Conservation (phyloP, 2,329 filamentous ascomycete species). For the Pseudocercospora vitis region DNA sequence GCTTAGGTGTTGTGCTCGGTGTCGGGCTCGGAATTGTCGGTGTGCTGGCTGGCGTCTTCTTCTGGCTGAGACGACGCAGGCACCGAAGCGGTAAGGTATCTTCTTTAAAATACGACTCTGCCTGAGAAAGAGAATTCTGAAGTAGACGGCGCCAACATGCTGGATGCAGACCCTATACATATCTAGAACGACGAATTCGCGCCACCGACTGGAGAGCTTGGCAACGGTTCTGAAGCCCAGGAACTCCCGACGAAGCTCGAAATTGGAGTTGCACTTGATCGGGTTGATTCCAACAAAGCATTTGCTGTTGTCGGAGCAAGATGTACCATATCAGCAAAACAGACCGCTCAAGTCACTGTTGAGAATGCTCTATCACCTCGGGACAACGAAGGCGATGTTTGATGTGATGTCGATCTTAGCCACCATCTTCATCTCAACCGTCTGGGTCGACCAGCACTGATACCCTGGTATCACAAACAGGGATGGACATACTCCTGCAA, state of each 20-base stretch:
- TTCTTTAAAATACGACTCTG: background rate
- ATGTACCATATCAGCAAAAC: background rate
- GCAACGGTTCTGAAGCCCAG: constrained; percentile 2
- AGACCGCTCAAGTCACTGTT: background rate
- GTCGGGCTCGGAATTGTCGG: constrained; percentile 6
- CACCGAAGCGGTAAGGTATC: background rate
- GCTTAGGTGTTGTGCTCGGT: background rate
- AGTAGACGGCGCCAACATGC: constrained; percentile 6
- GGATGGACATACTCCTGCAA: background rate
- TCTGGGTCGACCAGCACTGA: background rate
- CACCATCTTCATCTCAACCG: too few relatives aligned
- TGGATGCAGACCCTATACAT: background rate
- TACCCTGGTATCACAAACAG: background rate
- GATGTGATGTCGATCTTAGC: too few relatives aligned
- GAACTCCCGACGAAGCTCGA: constrained; percentile 5
- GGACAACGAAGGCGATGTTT: too few relatives aligned
- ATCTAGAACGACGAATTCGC: constrained; percentile 2
- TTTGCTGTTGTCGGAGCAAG: background rate
- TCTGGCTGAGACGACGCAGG: background rate
- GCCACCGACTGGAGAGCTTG: background rate
- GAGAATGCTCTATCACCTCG: background rate
- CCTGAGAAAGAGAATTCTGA: constrained; percentile 2
- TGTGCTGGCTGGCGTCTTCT: too few relatives aligned
- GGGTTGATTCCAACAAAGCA: background rate
- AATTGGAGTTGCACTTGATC: background rate